Evolutionary conservation across 2,329 filamentous ascomycete genomes (phyloP).

Genomic region (Epichloe festucae): DNA sequence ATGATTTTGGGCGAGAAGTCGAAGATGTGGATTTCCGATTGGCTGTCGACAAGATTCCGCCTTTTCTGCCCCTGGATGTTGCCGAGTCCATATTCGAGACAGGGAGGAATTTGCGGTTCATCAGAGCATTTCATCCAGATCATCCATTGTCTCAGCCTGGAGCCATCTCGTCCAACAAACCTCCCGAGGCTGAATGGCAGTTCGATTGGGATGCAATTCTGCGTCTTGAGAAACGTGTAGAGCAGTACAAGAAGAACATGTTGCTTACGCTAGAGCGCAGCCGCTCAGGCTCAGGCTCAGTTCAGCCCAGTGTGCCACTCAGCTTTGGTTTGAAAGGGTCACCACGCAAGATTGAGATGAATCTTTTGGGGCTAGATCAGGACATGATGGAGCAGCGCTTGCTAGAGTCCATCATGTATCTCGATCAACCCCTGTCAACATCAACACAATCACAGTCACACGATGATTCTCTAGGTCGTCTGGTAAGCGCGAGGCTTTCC

Average conservation of each 20-base stretch:
- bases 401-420: conserved; percentile 35
- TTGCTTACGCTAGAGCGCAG: conserved; percentile 11
- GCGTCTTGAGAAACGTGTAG: conserved; percentile 46
- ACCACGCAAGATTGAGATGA: conserved; percentile 13
- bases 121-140: conserved; percentile 55
- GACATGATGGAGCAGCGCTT: conserved; percentile 34
- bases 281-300: conserved; percentile 2
- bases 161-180: conserved; percentile 30
- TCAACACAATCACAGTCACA: conserved; percentile 9
- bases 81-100: conserved; percentile 65
- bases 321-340: conserved; percentile 4
- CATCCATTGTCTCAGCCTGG: conserved; percentile 52
- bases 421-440: conserved; percentile 20
- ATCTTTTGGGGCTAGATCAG: conserved; percentile 37
- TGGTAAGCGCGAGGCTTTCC: conserved; percentile 29
- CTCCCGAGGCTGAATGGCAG: conserved; percentile 52
- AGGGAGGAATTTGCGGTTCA: conserved; percentile 60
- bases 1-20: conserved; percentile 45
- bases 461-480: conserved; percentile 24
- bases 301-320: not conserved
- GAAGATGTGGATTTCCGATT: conserved; percentile 50
- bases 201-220: conserved; percentile 61
- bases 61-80: conserved; percentile 59
- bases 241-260: conserved; percentile 20
- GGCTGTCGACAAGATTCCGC: conserved; percentile 52